A percentile compares a stretch with the other conserved stretches of the same genome.
Conservation (phyloP, 202 grass and related monocot genomes). For the Dendrocalamus latiflorus region DNA sequence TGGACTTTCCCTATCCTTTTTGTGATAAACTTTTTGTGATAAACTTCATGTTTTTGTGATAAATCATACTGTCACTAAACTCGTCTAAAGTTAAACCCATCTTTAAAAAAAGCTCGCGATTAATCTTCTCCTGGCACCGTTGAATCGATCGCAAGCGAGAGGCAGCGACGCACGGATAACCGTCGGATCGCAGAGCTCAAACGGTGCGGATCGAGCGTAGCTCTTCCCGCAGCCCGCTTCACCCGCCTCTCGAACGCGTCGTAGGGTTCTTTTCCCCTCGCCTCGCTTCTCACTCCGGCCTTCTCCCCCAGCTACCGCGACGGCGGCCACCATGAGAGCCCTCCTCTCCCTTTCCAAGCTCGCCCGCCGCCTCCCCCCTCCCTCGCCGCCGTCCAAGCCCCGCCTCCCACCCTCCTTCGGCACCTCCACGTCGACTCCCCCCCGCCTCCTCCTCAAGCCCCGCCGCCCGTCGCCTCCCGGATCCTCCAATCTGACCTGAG, state of each 20-base stretch:
- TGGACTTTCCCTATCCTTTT: no score
- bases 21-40: no score
- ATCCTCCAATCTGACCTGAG: slow-evolving; percentile 54
- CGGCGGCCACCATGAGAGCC: slow-evolving; percentile 61
- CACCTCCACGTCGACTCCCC: slow-evolving; percentile 20
- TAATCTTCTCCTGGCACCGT: neutral
- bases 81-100: no score
- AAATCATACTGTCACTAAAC: no score
- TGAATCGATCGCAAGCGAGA: neutral
- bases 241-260: neutral
- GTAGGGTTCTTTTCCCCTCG: slow-evolving; percentile 47
- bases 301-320: slow-evolving; percentile 14
- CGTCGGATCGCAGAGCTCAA: slow-evolving; percentile 3
- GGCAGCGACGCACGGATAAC: neutral
- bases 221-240: neutral
- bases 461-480: slow-evolving; percentile 33
- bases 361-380: slow-evolving; percentile 31
- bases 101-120: neutral
- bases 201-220: neutral
- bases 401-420: slow-evolving; percentile 2
- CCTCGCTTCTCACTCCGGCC: neutral
- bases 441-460: slow-evolving; percentile 1
- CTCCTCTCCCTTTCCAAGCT: slow-evolving; percentile 50
- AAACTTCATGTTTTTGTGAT: no score
- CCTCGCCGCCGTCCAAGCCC: slow-evolving; percentile 2